Percentiles rank a stretch among this genome's conserved stretches.
Conservation (phyloP, 2,329 filamentous ascomycete genomes). For the Biscogniauxia marginata region DNA sequence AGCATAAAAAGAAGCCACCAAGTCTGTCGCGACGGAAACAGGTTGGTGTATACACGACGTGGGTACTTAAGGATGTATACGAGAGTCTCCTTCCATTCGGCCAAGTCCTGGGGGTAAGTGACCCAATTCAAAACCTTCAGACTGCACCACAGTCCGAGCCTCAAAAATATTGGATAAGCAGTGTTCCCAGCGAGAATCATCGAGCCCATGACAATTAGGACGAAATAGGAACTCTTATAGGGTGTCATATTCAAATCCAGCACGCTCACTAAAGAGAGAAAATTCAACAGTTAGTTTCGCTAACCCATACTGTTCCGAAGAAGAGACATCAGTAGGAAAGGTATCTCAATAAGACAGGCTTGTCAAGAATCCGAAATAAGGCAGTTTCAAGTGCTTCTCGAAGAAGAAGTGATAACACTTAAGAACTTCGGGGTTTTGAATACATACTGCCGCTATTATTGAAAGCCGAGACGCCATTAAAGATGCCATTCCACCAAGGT, state of each 20-base stretch:
- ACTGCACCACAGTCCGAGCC: constrained; percentile 56
- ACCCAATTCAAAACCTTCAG: constrained; percentile 40
- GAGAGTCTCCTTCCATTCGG: constrained; percentile 48
- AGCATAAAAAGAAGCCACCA: constrained; percentile 66
- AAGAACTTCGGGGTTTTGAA: neutral
- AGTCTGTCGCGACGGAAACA: constrained; percentile 63
- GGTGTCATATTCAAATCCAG: constrained; percentile 65
- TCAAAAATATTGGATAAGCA: constrained; percentile 62
- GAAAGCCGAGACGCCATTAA: constrained; percentile 67
- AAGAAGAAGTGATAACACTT: neutral
- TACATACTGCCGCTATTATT: constrained; percentile 61
- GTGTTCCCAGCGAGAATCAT: constrained; percentile 66
- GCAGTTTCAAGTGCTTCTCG: neutral
- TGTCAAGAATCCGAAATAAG: neutral
- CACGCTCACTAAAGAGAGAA: constrained; percentile 47
- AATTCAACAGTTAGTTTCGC: constrained; percentile 1
- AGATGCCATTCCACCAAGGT: constrained; percentile 68
- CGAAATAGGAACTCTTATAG: constrained; percentile 53
- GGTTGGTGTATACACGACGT: constrained; percentile 58
- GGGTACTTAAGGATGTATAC: constrained; percentile 56
- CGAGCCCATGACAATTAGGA: constrained; percentile 52
- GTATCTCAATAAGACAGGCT: neutral
- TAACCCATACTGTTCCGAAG: neutral
- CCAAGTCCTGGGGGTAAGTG: constrained; percentile 37
- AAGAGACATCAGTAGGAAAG: neutral